Evolutionary conservation across 306 rosid genomes (phyloP), one percentile per base, ranked within the genome.

Genomic region (Casuarina glauca): DNA sequence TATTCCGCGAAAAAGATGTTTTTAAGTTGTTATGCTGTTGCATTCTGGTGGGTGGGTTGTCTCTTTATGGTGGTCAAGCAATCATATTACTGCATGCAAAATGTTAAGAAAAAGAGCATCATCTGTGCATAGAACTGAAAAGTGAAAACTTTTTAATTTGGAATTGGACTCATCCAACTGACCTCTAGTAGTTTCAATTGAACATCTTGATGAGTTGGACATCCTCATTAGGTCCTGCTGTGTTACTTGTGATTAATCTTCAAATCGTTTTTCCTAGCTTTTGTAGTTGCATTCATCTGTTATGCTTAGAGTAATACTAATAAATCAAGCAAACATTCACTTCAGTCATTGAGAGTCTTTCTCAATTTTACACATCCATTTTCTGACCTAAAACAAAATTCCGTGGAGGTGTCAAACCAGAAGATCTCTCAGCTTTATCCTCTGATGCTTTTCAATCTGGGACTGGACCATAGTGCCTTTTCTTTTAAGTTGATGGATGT

Each of bases 381-480:
- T 26, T 16, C 46, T 36, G 46, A 63, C 69, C 64, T 57, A 19
- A 19, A 6, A 51, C 15, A 26, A 15, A 26, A 32, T 19, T 58
- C 16, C 2, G 26, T 58, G 64, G 15, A 0, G 64, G 26, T 38
- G 39, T 63, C 26, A 39, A 63, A 63, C 5, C 11, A 5, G 46
- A 39, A 39, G 4, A 3, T 63, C 9, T 15, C 0, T 10, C 13
- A 39, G 9, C n/a, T 63, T 63, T 36, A 1, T 39, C 19, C 20
- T 63, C 4, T 2, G 69, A 2, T 63, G 69, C 45, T 63, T 63
- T 63, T 38, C 69, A 13, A 36, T 63, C 69, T 63, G 69, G 63
- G 38, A 26, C 9, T 57, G 39, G 20, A 57, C 38, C 7, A 7
- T 20, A 57, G 10, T 7, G n/a, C 9, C 63, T 20, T 57, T 57